Base-by-base conservation (phyloP, 1,139 yeast species). In the Lodderomyces beijingensis region DNA sequence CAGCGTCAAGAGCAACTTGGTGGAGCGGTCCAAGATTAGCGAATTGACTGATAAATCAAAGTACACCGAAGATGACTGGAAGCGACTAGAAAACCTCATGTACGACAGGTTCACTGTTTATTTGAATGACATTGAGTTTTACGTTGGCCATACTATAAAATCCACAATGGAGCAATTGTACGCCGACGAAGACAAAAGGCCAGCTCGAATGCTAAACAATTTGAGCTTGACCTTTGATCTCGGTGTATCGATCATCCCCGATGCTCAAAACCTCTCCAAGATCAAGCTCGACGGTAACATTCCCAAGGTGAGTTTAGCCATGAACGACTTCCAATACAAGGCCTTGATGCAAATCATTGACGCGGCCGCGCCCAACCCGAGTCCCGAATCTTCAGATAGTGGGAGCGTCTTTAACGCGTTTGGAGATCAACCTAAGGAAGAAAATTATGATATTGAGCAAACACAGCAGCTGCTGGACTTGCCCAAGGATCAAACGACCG, bases 321-420 rank as follows among this genome's bases (percentile, higher is more conserved):
- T 91, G 50, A 86, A 87, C 45, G 98, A 93, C 52, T 82, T 79
- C 45, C 96, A 93, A 50, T 93, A 93, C 59, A 85, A 87, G 51
- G 77, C 89, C 1, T 65, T 91, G 49, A 80, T 91, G 89, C 77
- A 79, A 37, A 64, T 91, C 30, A 61, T 88, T 31, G 84, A 83
- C 38, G 71, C 66, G 15, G 77, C 84, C 18, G 67, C 89, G 12
- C 96, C 96, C 1, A 62, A 71, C 31, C 62, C 78, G 38, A 74
- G 65, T 9, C 62, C 78, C 38, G 74, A 65, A 10, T 46, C 39
- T 16, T 27, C 36, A 1, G 71, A 62, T 21, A 60, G 51, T 4
- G 44, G 57, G 2, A 58, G 66, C 40, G 43, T 59, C 2, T 65
- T 65, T 40, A 50, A 62, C 39, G 58, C 74, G 0, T 65, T 53